A percentile compares a stretch with the other conserved stretches of the same genome.
Evolutionary conservation across 257 asterid species (phyloP).

Genomic region (Scutellaria baicalensis): DNA sequence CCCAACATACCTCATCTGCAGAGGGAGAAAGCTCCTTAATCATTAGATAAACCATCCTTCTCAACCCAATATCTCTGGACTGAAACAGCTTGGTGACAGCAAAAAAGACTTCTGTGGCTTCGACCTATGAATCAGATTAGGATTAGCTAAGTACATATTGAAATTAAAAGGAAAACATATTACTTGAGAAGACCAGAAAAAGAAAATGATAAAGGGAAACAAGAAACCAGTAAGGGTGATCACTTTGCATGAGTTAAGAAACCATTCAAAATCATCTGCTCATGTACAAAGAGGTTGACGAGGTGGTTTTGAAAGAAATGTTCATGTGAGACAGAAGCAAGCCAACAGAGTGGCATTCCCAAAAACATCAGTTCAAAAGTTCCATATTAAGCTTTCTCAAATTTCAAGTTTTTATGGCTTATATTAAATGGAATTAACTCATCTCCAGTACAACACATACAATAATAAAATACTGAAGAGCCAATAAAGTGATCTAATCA

Average conservation of each 20-base stretch:
- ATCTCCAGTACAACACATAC: background rate
- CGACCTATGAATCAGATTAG: conserved; percentile 36
- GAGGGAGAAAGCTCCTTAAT: conserved; percentile 92
- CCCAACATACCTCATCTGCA: conserved; percentile 69
- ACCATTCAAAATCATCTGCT: background rate
- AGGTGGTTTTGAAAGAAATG: background rate
- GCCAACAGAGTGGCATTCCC: background rate
- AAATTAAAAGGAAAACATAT: background rate
- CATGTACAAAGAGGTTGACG: background rate
- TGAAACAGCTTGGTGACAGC: conserved; percentile 93
- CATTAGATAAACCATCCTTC: conserved; percentile 97
- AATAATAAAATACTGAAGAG: background rate
- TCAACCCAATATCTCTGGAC: conserved; percentile 78
- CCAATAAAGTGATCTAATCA: background rate
- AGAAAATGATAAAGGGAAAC: background rate
- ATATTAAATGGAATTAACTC: background rate
- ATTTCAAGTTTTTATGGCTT: background rate
- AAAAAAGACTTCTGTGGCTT: conserved; percentile 92
- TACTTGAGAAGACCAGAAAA: no score
- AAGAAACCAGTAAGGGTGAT: background rate
- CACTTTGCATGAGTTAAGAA: background rate
- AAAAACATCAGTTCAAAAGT: background rate
- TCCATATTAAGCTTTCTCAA: background rate
- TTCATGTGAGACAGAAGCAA: background rate
- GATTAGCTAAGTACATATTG: background rate